phyloP scores from a whole-genome alignment of 345 rosid genomes.

The Eucalyptus lansdowneana region DNA sequence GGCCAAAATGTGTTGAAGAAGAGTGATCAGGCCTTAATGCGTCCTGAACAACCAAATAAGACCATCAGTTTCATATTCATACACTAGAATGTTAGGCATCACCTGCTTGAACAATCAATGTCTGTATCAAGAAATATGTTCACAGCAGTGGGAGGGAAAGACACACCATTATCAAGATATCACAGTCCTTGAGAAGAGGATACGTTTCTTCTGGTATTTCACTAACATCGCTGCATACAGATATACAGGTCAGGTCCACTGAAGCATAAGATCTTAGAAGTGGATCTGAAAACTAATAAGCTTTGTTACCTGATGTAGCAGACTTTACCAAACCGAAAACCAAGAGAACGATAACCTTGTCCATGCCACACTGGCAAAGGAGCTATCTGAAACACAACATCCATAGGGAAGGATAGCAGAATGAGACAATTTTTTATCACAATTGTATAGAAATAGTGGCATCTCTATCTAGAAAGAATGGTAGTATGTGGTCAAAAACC shows the following conservation, averaged over 20 bases:
- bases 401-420: not conserved
- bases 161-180: slow-evolving; percentile 55
- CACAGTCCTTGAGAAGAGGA: slow-evolving; percentile 60
- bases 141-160: not conserved
- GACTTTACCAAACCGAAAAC: slow-evolving; percentile 75
- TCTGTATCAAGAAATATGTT: not conserved
- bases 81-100: not conserved
- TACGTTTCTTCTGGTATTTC: slow-evolving; percentile 90
- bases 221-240: slow-evolving; percentile 70
- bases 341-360: slow-evolving; percentile 68
- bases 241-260: not conserved
- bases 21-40: slow-evolving; percentile 84
- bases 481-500: not conserved
- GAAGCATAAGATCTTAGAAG: not conserved
- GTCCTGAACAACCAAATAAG: slow-evolving; percentile 36
- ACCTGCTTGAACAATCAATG: not conserved
- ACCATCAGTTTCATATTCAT: not conserved
- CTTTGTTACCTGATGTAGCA: slow-evolving; percentile 71
- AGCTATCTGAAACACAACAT: slow-evolving; percentile 37
- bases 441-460: not conserved
- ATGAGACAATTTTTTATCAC: not conserved
- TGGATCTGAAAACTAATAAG: not conserved
- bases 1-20: slow-evolving; percentile 87
- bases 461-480: not conserved
- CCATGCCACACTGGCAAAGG: slow-evolving; percentile 99